Conservation (phyloP, 106 monocot species). For the Dioscorea dumetorum region DNA sequence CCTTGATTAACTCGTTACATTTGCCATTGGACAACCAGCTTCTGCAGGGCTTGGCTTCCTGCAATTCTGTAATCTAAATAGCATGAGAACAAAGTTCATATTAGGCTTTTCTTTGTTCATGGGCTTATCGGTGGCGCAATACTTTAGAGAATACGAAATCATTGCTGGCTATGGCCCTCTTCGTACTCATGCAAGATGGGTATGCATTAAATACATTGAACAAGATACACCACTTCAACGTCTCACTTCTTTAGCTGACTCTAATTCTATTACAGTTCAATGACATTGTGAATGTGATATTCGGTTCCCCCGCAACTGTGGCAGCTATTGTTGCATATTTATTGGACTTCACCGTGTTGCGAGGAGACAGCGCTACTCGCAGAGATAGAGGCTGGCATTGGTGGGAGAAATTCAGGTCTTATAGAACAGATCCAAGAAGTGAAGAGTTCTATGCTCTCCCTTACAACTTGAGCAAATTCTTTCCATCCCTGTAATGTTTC, state of each 20-base stretch:
- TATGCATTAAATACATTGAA: constrained; percentile 24
- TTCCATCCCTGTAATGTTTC: constrained; percentile 51
- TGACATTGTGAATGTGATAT: constrained; percentile 77
- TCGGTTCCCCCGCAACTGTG: constrained; percentile 68
- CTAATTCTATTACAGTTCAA: constrained; percentile 56
- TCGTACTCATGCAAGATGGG: constrained; percentile 48
- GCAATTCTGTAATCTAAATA: constrained; percentile 72
- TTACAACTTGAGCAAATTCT: constrained; percentile 79
- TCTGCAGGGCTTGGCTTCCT: constrained; percentile 66
- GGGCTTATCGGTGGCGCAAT: constrained; percentile 68
- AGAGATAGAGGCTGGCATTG: constrained; percentile 84
- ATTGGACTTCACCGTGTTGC: constrained; percentile 45
- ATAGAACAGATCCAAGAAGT: constrained; percentile 45
- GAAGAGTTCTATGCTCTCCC: constrained; percentile 90
- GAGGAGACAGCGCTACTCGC: constrained; percentile 18
- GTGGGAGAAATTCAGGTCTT: constrained; percentile 79
- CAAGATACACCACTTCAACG: background rate
- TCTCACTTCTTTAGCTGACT: too few relatives aligned
- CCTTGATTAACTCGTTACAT: too few relatives aligned
- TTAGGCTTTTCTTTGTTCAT: constrained; percentile 54
- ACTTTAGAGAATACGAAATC: constrained; percentile 45
- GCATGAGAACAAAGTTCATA: constrained; percentile 56
- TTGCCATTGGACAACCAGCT: constrained; percentile 33
- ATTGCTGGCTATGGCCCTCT: constrained; percentile 60
- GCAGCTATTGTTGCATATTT: constrained; percentile 65